phyloP scores from a whole-genome alignment of 1,139 yeast species.

The Tardiomyces digboiensis region DNA sequence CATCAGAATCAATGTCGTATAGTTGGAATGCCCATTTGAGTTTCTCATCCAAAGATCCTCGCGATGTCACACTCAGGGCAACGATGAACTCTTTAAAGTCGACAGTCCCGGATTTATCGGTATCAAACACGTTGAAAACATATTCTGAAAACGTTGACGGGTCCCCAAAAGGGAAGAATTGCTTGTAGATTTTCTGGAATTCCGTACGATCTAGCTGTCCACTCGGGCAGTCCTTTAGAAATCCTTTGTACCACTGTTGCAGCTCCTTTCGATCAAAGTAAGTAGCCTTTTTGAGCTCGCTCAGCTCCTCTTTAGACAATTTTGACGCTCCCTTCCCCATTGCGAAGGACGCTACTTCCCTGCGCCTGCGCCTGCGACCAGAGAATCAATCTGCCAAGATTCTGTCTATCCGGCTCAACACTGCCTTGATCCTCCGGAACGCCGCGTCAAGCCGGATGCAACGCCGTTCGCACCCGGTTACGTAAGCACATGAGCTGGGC shows the following conservation, averaged over 20 bases:
- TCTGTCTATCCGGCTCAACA: no score
- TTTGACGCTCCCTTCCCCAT: constrained; percentile 98
- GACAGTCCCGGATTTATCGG: constrained; percentile 69
- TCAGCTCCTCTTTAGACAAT: constrained; percentile 82
- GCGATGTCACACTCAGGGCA: constrained; percentile 77
- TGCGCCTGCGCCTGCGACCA: no score
- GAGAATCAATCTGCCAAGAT: no score
- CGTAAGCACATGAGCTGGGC: no score
- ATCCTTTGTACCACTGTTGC: constrained; percentile 98
- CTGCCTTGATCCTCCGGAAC: no score
- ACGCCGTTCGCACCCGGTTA: no score
- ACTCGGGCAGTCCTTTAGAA: constrained; percentile 84
- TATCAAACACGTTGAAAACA: constrained; percentile 83
- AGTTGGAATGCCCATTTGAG: constrained; percentile 73
- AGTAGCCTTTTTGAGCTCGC: constrained; percentile 75
- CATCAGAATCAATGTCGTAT: constrained; percentile 76
- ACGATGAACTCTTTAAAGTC: constrained; percentile 91
- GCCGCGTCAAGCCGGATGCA: no score
- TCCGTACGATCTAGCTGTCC: constrained; percentile 86
- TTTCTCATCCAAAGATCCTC: constrained; percentile 86
- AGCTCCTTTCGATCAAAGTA: constrained; percentile 89
- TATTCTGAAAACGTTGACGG: constrained; percentile 87
- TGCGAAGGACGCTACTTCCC: no score
- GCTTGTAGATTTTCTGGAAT: constrained; percentile 86
- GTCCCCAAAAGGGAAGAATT: constrained; percentile 97